Conservation (phyloP, 352 stramenopile species). For the Pythium scleroteichum region DNA sequence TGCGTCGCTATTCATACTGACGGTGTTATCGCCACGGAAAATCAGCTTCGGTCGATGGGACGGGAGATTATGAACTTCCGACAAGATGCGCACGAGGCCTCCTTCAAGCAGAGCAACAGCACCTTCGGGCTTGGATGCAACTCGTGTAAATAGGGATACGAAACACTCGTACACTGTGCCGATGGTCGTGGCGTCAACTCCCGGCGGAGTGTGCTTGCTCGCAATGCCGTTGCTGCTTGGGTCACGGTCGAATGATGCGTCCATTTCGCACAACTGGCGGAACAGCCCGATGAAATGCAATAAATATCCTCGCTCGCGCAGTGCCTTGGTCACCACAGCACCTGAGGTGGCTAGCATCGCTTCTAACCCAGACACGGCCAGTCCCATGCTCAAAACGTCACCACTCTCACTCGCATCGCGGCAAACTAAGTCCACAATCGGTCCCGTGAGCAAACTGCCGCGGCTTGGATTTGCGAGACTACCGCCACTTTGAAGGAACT, state of each 20-base stretch:
- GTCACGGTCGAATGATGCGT: constrained; percentile 55
- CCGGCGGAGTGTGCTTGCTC: constrained; percentile 45
- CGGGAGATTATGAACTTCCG: constrained; percentile 60
- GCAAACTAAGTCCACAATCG: constrained; percentile 72
- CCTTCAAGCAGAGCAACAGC: constrained; percentile 71
- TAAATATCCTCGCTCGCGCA: constrained; percentile 77
- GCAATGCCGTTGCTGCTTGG: constrained; percentile 32
- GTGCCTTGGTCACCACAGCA: constrained; percentile 46
- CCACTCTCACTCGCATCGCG: constrained; percentile 77
- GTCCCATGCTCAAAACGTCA: constrained; percentile 78
- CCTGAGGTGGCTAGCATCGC: constrained; percentile 59
- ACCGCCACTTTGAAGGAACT: constrained; percentile 14
- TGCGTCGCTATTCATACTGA: constrained; percentile 27
- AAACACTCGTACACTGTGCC: constrained; percentile 84
- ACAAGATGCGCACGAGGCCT: constrained; percentile 65
- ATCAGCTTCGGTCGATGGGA: constrained; percentile 69
- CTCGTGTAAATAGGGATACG: constrained; percentile 71
- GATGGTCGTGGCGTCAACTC: constrained; percentile 66
- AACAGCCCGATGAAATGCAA: constrained; percentile 83
- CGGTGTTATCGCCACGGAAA: constrained; percentile 35
- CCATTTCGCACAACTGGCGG: constrained; percentile 70
- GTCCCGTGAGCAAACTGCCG: constrained; percentile 40
- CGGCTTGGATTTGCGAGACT: constrained; percentile 26
- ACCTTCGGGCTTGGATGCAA: constrained; percentile 63
- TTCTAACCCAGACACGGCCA: constrained; percentile 74